These are phyloP conservation scores for Beauveria sp. DNA, from an alignment of 2,329 filamentous ascomycete species.

Conservation along the genomic window DNA sequence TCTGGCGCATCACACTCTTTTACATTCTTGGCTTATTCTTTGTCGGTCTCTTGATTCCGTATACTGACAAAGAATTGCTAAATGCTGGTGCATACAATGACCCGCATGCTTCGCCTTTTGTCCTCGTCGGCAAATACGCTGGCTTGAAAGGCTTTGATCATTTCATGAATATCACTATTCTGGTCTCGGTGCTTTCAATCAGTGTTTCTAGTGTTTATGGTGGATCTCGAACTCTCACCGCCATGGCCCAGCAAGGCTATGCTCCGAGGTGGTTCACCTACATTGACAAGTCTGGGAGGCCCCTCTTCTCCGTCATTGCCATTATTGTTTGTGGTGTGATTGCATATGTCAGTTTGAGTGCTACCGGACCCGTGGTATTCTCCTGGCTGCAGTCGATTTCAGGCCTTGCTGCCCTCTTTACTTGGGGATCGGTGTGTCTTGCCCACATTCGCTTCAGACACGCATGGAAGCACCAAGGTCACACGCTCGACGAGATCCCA, in stretches of 20 bases:
- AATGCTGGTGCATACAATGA: conserved; percentile 35
- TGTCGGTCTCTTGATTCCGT: conserved; percentile 41
- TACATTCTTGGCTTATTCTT: conserved; percentile 46
- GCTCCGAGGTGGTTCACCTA: conserved; percentile 50
- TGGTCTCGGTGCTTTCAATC: conserved; percentile 51
- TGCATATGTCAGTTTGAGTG: conserved; percentile 39
- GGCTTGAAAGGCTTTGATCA: conserved; percentile 43
- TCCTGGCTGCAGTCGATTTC: conserved; percentile 60
- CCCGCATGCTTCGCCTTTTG: conserved; percentile 42
- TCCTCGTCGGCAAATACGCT: conserved; percentile 48
- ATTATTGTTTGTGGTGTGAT: conserved; percentile 43
- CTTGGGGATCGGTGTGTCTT: conserved; percentile 62
- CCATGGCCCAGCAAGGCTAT: conserved; percentile 51
- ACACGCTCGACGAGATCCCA: conserved; percentile 57
- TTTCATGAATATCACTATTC: conserved; percentile 53
- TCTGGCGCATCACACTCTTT: conserved; percentile 50
- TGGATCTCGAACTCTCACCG: conserved; percentile 50
- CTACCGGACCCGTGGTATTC: conserved; percentile 44
- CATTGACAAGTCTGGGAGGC: conserved; percentile 50
- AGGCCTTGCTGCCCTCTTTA: conserved; percentile 57
- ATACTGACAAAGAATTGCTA: conserved; percentile 39
- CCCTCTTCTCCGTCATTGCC: conserved; percentile 40
- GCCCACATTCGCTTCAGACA: conserved; percentile 62
- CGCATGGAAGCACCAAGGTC: conserved; percentile 55
- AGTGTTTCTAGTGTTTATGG: conserved; percentile 53